phyloP scores from a whole-genome alignment of 2,329 filamentous ascomycete genomes.

The Boeremia exigua region DNA sequence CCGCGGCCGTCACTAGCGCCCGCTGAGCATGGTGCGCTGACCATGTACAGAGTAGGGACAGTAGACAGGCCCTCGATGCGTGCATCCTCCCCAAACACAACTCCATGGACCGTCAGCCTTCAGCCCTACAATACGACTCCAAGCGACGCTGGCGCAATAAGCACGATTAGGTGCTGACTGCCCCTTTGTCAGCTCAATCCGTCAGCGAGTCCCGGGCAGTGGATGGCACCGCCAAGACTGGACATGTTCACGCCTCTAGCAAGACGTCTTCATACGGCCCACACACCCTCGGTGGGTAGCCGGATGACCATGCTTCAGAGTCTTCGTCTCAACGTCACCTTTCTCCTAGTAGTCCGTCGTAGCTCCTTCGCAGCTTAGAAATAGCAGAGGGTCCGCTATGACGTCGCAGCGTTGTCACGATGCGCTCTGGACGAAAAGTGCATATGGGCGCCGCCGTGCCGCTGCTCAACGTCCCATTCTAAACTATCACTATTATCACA shows the following conservation, averaged over 20 bases:
- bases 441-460: conserved; percentile 4
- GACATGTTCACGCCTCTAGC: neutral
- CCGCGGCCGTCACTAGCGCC: conserved; percentile 2
- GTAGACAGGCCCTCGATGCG: too few species aligned
- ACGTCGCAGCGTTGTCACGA: conserved; percentile 39
- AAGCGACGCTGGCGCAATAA: neutral
- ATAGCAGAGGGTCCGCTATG: conserved; percentile 34
- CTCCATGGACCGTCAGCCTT: neutral
- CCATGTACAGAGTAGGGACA: too few species aligned
- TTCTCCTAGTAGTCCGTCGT: neutral
- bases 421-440: neutral
- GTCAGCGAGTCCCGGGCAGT: neutral
- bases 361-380: conserved; percentile 15
- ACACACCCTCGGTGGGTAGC: conserved; percentile 2
- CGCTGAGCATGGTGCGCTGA: conserved; percentile 3
- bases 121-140: neutral
- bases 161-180: neutral
- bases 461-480: neutral
- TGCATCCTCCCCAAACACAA: too few species aligned
- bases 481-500: conserved; percentile 12
- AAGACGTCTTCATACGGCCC: conserved; percentile 7
- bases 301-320: conserved; percentile 5
- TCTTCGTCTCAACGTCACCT: conserved; percentile 13
- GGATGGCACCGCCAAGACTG: conserved; percentile 3
- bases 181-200: neutral